Evolutionary conservation across 2,329 filamentous ascomycete genomes (phyloP).

Genomic region (Epichloe baconii): DNA sequence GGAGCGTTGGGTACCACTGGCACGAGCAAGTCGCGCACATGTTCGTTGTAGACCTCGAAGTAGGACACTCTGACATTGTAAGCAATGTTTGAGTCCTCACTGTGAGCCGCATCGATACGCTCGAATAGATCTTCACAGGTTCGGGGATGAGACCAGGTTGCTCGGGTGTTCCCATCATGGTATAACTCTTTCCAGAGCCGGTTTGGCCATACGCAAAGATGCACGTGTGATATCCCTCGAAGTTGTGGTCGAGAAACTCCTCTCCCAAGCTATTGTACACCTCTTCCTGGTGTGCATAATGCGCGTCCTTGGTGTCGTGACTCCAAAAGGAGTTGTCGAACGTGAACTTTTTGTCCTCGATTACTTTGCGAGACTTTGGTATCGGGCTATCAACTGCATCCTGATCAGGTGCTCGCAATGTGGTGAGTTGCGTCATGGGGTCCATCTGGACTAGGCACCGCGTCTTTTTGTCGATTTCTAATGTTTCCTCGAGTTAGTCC

Average conservation of each 20-base stretch:
- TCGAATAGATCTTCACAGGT: conserved; percentile 95
- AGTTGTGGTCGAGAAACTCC: conserved; percentile 98
- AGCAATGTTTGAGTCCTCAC: conserved; percentile 79
- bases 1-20: conserved; percentile 56
- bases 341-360: conserved; percentile 83
- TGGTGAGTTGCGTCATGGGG: conserved; percentile 73
- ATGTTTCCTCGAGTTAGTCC: neutral
- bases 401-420: conserved; percentile 52
- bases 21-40: conserved; percentile 84
- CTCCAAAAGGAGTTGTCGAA: conserved; percentile 99
- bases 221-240: conserved; percentile 97
- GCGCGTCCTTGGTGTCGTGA: conserved; percentile 61
- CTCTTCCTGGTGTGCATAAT: conserved; percentile 87
- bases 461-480: conserved; percentile 70
- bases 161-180: conserved; percentile 84
- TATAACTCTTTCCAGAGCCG: conserved; percentile 94
- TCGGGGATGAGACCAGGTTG: conserved; percentile 80
- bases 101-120: conserved; percentile 64
- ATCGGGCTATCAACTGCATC: conserved; percentile 31
- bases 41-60: conserved; percentile 99
- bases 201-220: conserved; percentile 99
- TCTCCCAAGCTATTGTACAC: conserved; percentile 90
- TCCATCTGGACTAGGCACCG: conserved; percentile 89
- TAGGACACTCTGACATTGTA: conserved; percentile 97
- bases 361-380: conserved; percentile 57